Evolutionary conservation across 2,329 filamentous ascomycete species (phyloP).

Genomic region (Diaporthe humulicola): DNA sequence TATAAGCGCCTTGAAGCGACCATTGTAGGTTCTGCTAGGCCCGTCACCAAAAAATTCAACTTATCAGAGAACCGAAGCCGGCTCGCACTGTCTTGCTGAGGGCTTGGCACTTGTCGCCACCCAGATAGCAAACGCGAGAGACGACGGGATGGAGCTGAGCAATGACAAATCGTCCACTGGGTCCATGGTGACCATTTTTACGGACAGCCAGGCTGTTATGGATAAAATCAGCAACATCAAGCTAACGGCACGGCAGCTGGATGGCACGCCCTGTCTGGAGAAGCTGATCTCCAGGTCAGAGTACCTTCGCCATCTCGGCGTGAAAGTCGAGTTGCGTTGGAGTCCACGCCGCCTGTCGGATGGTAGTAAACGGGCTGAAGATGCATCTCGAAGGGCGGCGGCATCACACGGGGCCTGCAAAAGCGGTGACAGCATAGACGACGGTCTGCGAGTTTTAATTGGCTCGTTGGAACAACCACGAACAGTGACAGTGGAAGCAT

Average conservation of each 20-base stretch:
- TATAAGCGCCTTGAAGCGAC: neutral
- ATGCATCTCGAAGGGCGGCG: neutral
- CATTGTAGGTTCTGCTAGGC: too few species aligned
- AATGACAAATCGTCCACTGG: neutral
- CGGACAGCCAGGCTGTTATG: neutral
- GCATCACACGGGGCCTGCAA: neutral
- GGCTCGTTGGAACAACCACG: neutral
- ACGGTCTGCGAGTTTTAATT: neutral
- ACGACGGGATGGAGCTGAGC: neutral
- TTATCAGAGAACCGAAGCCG: neutral
- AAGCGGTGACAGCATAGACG: neutral
- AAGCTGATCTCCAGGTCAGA: neutral
- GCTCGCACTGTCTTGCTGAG: neutral
- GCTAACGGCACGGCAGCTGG: neutral
- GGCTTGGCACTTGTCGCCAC: neutral
- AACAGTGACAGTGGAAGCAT: neutral
- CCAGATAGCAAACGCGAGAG: neutral
- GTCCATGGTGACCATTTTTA: neutral
- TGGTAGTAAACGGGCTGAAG: neutral
- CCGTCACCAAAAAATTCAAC: neutral
- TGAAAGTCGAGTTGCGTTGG: neutral
- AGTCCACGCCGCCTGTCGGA: neutral
- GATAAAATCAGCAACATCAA: neutral
- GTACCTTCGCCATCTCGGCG: neutral
- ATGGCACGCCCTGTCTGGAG: neutral